Evolutionary conservation across 768 basidiomycete genomes (phyloP).

Genomic region (Kwoniella mangroviensis): DNA sequence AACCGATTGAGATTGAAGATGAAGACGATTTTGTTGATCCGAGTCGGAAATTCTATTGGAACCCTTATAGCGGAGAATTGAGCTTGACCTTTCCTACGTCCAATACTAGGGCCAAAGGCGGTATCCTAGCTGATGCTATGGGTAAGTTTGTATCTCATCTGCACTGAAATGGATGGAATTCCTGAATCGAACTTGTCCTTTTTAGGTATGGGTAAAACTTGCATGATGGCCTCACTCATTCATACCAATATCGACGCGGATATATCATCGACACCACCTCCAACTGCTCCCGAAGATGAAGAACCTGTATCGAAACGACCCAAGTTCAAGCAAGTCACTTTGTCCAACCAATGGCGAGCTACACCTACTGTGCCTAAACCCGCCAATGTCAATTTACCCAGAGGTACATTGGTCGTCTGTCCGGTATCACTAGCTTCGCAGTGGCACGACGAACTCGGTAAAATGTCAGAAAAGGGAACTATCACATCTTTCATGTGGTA

Average conservation of each 20-base stretch:
- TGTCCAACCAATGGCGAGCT: constrained; percentile 55
- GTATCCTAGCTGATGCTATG: constrained; percentile 79
- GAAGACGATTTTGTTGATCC: constrained; percentile 64
- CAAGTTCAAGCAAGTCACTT: constrained; percentile 56
- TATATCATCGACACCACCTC: constrained; percentile 34
- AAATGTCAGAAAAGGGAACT: constrained; percentile 75
- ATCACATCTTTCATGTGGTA: constrained; percentile 79
- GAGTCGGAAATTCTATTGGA: constrained; percentile 47
- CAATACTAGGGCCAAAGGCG: constrained; percentile 76
- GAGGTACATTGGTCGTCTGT: constrained; percentile 84
- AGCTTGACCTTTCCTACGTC: constrained; percentile 82
- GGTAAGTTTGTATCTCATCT: constrained; percentile 31
- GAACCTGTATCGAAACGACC: constrained; percentile 44
- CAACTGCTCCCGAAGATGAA: constrained; percentile 26
- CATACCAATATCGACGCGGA: constrained; percentile 69
- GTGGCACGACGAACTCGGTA: constrained; percentile 88
- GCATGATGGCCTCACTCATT: constrained; percentile 84
- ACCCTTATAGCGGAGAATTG: constrained; percentile 67
- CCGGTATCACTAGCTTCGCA: constrained; percentile 89
- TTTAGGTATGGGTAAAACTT: constrained; percentile 58
- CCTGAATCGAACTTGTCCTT: neutral
- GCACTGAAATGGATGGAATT: no score
- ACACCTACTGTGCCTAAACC: constrained; percentile 57
- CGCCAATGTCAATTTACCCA: constrained; percentile 67
- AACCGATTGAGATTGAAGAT: constrained; percentile 74